Percentiles rank a stretch among this genome's conserved stretches.
phyloP scores from a whole-genome alignment of 176 grass and related monocot species.

The Eleusine indica region DNA sequence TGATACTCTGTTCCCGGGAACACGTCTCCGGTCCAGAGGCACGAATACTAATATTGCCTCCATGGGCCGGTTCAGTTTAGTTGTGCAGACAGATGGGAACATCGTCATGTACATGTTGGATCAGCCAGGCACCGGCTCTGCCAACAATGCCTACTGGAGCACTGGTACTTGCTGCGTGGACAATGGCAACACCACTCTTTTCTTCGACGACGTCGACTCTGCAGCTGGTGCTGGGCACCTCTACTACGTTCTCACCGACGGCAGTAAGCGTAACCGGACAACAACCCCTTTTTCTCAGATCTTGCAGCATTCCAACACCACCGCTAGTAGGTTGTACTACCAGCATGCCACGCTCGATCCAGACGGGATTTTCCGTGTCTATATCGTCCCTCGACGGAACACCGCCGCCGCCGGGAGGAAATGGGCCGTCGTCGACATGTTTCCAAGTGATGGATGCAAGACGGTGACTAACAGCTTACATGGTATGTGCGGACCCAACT shows the following conservation, averaged over 20 bases:
- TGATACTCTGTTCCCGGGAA: constrained; percentile 33
- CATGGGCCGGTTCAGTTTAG: background rate
- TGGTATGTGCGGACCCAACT: constrained; percentile 16
- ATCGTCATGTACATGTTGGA: background rate
- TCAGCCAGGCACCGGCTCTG: background rate
- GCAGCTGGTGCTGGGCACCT: background rate
- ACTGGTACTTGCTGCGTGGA: background rate
- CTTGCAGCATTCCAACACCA: background rate
- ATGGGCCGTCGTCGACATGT: background rate
- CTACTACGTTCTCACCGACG: background rate
- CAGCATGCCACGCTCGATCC: constrained; percentile 14
- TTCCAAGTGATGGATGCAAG: constrained; percentile 18
- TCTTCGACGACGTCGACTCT: background rate
- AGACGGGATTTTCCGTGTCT: constrained; percentile 32
- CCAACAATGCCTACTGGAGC: constrained; percentile 29
- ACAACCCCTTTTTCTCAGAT: no score
- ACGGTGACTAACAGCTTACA: background rate
- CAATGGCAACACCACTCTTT: background rate
- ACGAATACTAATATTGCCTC: background rate
- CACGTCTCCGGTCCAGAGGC: background rate
- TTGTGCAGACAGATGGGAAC: background rate
- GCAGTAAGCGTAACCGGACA: background rate
- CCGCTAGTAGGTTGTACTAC: background rate
- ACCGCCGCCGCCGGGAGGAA: background rate
- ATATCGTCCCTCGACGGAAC: background rate